Evolutionary conservation across 768 basidiomycete species (phyloP).

Genomic region (Amyloporia xantha): DNA sequence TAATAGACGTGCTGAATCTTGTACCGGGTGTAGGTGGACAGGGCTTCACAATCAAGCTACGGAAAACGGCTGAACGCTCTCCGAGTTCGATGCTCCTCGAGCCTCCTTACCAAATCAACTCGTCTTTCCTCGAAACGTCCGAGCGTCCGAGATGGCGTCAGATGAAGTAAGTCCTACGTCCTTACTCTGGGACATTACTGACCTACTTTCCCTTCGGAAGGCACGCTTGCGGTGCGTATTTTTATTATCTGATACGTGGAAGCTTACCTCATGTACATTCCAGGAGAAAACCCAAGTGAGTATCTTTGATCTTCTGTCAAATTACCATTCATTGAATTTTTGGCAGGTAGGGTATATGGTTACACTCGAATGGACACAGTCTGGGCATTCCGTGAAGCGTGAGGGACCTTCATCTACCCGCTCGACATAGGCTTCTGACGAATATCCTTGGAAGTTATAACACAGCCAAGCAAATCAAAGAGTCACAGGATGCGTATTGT

Average conservation of each 20-base stretch:
- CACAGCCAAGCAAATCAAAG: conserved; percentile 58
- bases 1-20: neutral
- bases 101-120: conserved; percentile 58
- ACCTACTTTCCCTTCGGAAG: conserved; percentile 20
- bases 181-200: neutral
- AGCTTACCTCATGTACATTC: neutral
- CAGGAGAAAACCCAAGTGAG: conserved; percentile 52
- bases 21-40: conserved; percentile 46
- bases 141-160: conserved; percentile 61
- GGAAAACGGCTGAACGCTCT: conserved; percentile 63
- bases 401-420: neutral
- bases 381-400: conserved; percentile 62
- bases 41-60: conserved; percentile 73
- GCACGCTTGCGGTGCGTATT: conserved; percentile 48
- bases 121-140: conserved; percentile 37
- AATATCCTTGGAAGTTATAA: conserved; percentile 38
- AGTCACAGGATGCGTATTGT: conserved; percentile 66
- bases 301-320: neutral
- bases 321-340: neutral
- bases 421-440: neutral
- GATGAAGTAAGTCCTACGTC: conserved; percentile 49
- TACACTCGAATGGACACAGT: conserved; percentile 55
- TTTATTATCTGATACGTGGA: neutral
- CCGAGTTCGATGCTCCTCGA: conserved; percentile 73
- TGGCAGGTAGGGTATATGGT: conserved; percentile 23